phyloP scores from a whole-genome alignment of 805 yeast species.

The Deakozyma indianensis region DNA sequence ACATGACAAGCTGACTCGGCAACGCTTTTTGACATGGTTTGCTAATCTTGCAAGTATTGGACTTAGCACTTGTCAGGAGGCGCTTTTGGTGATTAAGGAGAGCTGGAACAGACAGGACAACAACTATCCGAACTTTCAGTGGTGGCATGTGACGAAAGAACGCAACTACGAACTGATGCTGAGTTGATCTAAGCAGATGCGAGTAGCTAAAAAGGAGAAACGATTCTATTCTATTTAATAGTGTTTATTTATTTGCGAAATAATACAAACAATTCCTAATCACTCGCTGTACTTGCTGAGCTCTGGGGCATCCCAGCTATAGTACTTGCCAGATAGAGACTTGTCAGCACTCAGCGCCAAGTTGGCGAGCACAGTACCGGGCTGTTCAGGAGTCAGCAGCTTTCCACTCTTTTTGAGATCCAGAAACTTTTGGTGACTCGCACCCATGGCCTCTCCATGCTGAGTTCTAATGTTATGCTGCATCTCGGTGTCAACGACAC shows the following conservation, averaged over 20 bases:
- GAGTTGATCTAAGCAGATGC: too few relatives aligned
- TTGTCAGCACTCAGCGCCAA: conserved; percentile 49
- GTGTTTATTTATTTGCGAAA: too few relatives aligned
- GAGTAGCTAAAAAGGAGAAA: too few relatives aligned
- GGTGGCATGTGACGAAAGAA: not conserved
- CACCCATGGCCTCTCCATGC: conserved; percentile 41
- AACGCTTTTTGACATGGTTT: not conserved
- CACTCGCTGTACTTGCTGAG: not conserved
- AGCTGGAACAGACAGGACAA: not conserved
- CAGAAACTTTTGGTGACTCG: conserved; percentile 44
- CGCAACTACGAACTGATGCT: not conserved
- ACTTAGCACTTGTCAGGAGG: not conserved
- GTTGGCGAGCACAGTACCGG: conserved; percentile 56
- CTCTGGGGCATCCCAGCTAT: conserved; percentile 29
- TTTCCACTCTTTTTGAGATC: conserved; percentile 43
- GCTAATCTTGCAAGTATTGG: not conserved
- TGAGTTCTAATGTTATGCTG: conserved; percentile 62
- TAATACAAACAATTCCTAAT: too few relatives aligned
- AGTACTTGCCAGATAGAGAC: conserved; percentile 50
- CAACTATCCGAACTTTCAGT: not conserved
- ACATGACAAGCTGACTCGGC: not conserved
- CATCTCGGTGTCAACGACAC: conserved; percentile 88
- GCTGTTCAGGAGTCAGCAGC: conserved; percentile 54
- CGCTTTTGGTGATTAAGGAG: not conserved
- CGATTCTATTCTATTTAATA: too few relatives aligned